Conservation (phyloP, 257 asterid genomes). For the Avicennia marina region DNA sequence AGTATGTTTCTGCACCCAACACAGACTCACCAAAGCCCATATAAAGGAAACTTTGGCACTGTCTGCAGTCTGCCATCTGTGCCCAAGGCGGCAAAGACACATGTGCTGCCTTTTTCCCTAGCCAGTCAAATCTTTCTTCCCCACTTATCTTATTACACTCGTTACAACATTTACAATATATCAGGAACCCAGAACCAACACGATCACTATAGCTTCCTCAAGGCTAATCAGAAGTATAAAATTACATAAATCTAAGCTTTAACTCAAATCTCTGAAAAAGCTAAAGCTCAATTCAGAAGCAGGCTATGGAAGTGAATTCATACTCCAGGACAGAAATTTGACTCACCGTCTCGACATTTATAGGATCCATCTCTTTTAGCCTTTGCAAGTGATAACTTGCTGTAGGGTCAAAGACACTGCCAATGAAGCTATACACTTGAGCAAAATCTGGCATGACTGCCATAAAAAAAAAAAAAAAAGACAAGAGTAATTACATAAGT, state of each 20-base stretch:
- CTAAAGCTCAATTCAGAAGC: not conserved
- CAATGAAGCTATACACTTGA: conserved; percentile 79
- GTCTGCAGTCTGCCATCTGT: too few relatives aligned
- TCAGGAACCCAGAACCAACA: not conserved
- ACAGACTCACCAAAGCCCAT: too few relatives aligned
- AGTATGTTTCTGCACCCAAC: too few relatives aligned
- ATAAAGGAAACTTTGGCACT: too few relatives aligned
- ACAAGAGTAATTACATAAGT: too few relatives aligned
- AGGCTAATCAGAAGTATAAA: too few relatives aligned
- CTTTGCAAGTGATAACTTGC: conserved; percentile 50
- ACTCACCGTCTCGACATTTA: conserved; percentile 78
- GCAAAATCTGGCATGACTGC: conserved; percentile 81
- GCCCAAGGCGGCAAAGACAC: too few relatives aligned
- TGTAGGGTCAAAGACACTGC: conserved; percentile 57
- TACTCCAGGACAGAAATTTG: conserved; percentile 2
- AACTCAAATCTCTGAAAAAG: not conserved
- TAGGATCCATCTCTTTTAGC: conserved; percentile 63
- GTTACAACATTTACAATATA: not conserved
- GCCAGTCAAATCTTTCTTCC: not conserved
- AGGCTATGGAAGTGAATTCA: not conserved
- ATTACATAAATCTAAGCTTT: too few relatives aligned
- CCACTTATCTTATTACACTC: not conserved
- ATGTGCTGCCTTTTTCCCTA: not conserved
- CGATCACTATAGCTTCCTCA: not conserved
- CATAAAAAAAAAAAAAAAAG: conserved; percentile 9